phyloP scores from a whole-genome alignment of 495 filamentous ascomycete species.

The Neurospora sp. region DNA sequence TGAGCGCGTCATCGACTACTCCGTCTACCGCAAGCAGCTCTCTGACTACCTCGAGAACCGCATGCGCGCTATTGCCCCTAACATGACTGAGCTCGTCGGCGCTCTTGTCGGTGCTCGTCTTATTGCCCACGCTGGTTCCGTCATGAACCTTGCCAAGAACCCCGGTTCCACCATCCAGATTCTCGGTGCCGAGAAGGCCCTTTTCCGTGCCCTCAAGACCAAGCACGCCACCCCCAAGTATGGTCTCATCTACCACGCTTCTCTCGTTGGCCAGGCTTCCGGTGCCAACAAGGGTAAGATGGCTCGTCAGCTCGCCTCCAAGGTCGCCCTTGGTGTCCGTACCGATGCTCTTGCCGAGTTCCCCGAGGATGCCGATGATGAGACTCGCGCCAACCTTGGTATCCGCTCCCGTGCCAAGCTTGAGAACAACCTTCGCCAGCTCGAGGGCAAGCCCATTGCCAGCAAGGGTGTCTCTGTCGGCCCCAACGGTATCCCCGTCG shows the following conservation, averaged over 20 bases:
- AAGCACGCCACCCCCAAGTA: constrained; percentile 99
- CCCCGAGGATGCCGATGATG: constrained; percentile 66
- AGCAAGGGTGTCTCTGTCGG: constrained; percentile 64
- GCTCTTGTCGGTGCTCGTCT: constrained; percentile 91
- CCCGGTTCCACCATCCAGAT: constrained; percentile 96
- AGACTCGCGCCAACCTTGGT: constrained; percentile 72
- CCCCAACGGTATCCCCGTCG: constrained; percentile 52
- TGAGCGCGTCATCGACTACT: constrained; percentile 83
- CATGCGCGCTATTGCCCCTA: constrained; percentile 95
- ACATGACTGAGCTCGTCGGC: constrained; percentile 87
- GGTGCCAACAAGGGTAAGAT: constrained; percentile 99
- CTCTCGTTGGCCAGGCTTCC: constrained; percentile 88
- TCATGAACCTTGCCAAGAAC: constrained; percentile 94
- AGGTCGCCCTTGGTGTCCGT: constrained; percentile 84
- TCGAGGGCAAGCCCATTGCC: constrained; percentile 87
- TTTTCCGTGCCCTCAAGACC: constrained; percentile 96
- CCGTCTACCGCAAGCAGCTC: constrained; percentile 80
- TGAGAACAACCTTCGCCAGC: constrained; percentile 69
- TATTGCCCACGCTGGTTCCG: constrained; percentile 89
- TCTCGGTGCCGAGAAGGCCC: constrained; percentile 94
- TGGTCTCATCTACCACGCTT: constrained; percentile 96
- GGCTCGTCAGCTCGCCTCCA: constrained; percentile 87
- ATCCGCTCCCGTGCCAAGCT: constrained; percentile 63
- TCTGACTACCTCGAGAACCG: constrained; percentile 81
- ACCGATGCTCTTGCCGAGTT: constrained; percentile 82